Base-by-base conservation (phyloP, 352 stramenopile species). In the Pythium aphanidermatum region DNA sequence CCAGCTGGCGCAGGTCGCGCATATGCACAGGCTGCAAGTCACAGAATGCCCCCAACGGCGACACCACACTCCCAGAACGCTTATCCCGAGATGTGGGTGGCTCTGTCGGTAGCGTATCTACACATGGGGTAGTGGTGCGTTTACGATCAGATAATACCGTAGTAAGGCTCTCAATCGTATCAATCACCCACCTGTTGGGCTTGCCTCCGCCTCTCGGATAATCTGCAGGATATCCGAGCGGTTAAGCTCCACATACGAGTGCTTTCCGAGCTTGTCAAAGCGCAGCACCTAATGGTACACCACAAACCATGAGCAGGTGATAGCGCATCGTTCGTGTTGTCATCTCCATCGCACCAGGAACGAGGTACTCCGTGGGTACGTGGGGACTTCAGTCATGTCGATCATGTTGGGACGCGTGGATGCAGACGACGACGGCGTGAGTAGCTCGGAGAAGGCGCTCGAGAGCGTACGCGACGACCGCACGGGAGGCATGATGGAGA, bases 21-120 rank as follows among this genome's bases (percentile, higher is more conserved):
- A 66, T 70, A 33, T 78, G 67, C 8, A 78, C 58, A 14, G 55
- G 54, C 52, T 78, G 60, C n/a, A 75, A 40, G 12, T 68, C 63
- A 33, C 58, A 65, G 31, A 46, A 65, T 6, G 59, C 30, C 1
- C 54, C 59, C 16, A 68, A 26, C 1, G 38, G 54, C 6, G 36
- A 48, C 12, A 61, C 38, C 6, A 33, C 27, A 19, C 16, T 51
- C 2, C 46, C 46, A 3, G 44, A 40, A 2, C 29, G 54, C 21
- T 46, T 46, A 34, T 48, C 31, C n/a, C n/a, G n/a, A n/a, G n/a
- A n/a, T n/a, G n/a, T n/a, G n/a, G n/a, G n/a, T 47, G 38, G 40
- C n/a, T 24, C 10, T 23, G 19, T 17, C 7, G 11, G 35, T 26
- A 26, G 35, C 5, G n/a, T 7, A 7, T 41, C 35, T 35, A 2